Conservation (phyloP, 75 land plant species). For the Pinus albicaulis region DNA sequence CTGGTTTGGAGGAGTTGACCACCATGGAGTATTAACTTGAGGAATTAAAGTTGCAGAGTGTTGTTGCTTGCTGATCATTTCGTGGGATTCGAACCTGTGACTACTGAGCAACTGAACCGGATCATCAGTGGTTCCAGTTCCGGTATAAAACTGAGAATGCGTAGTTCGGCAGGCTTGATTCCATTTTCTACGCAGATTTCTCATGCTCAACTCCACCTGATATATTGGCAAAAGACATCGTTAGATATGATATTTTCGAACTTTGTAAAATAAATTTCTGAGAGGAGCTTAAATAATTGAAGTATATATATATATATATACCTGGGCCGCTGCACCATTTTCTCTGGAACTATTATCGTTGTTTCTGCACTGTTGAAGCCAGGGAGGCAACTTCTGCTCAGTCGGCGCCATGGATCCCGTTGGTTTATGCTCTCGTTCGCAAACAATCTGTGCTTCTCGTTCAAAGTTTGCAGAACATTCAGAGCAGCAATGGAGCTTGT, state of each 20-base stretch:
- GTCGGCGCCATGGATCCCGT: not conserved
- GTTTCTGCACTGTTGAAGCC: slow-evolving; percentile 34
- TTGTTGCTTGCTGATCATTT: too few relatives aligned
- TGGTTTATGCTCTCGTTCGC: not conserved
- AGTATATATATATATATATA: not conserved
- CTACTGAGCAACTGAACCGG: not conserved
- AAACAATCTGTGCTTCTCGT: slow-evolving; percentile 18
- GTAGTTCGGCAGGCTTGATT: slow-evolving; percentile 31
- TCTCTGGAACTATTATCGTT: slow-evolving; percentile 8
- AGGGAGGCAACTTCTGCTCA: slow-evolving; percentile 26
- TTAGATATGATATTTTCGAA: too few relatives aligned
- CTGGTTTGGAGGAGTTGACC: not conserved
- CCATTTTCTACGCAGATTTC: slow-evolving; percentile 48
- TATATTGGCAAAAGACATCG: too few relatives aligned
- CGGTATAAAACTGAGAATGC: slow-evolving; percentile 1
- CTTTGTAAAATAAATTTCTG: too few relatives aligned
- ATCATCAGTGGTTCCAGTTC: not conserved
- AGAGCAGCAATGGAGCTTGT: slow-evolving; percentile 36
- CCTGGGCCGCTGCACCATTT: not conserved
- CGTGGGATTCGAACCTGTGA: not conserved
- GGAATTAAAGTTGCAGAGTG: too few relatives aligned
- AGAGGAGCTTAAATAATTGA: not conserved
- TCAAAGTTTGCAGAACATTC: slow-evolving; percentile 51
- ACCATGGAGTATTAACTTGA: too few relatives aligned
- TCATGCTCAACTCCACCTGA: slow-evolving; percentile 25